Conservation (phyloP, 768 basidiomycete species). For the Boletus fagicola region DNA sequence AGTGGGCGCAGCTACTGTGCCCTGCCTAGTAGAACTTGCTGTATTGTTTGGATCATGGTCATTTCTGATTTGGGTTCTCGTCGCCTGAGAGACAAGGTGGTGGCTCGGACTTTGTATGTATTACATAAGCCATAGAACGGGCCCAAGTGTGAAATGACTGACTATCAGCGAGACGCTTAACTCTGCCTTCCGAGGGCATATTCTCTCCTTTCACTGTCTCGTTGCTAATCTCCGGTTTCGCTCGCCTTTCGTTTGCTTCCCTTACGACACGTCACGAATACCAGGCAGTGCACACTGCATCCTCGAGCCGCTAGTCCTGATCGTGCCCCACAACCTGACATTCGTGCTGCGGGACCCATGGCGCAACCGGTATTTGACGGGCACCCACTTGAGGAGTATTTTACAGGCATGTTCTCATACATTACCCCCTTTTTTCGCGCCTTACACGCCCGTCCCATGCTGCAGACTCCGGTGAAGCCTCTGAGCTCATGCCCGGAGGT, state of each 20-base stretch:
- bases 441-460: conserved; percentile 17
- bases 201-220: conserved; percentile 23
- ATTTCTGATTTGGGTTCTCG: neutral
- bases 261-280: conserved; percentile 25
- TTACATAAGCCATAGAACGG: neutral
- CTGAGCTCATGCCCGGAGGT: conserved; percentile 58
- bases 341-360: conserved; percentile 40
- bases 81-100: neutral
- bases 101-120: neutral
- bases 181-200: neutral
- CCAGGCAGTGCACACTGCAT: conserved; percentile 24
- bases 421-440: neutral
- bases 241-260: neutral
- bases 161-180: neutral
- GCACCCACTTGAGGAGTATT: conserved; percentile 72
- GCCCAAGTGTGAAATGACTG: neutral
- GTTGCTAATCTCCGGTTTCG: conserved; percentile 24
- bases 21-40: neutral
- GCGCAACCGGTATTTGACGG: conserved; percentile 77
- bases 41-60: neutral
- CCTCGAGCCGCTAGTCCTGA: conserved; percentile 5
- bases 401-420: conserved; percentile 47
- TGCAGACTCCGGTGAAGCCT: conserved; percentile 59
- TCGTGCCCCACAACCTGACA: conserved; percentile 6
- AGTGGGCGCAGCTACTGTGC: too few species aligned